Base-by-base conservation (phyloP, 1,284 basidiomycete genomes). In the Ceratobasidium sp. region DNA sequence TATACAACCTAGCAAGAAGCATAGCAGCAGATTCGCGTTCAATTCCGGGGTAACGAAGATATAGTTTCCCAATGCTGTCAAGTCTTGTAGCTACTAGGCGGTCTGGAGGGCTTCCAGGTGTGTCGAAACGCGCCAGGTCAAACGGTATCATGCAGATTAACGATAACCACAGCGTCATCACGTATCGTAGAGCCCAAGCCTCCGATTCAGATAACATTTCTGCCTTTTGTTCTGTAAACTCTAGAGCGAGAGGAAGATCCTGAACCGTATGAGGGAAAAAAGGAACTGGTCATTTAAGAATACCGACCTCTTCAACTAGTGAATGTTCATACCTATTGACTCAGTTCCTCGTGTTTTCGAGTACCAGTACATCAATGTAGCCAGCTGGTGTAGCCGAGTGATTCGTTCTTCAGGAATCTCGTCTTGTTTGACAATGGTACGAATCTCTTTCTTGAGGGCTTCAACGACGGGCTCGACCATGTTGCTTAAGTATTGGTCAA, bases 121-220 rank as follows among this genome's bases (percentile, higher is more conserved):
- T 90, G 82, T 97, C 95, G 76, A 98, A 95, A 79, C 95, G 94
- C 20, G 91, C 88, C 64, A 99, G 87, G 83, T 95, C 92, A 84
- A 99, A 99, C 0, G 98, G 98, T 26, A 99, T 93, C 87, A 96
- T 96, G 85, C 94, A 94, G 71, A 99, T 93, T 20, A 99, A 90
- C 20, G 96, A 95, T 13, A 99, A 89, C 97, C 98, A 99, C 1
- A 99, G 88, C 4, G 99, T 88, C 28, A 95, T 87, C 18, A 95
- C 89, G 82, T 98, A 97, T 77, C 96, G 92, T 69, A 97, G 85
- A 63, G 93, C 87, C 98, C 98, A 99, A 58, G 89, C 87, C 18
- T 82, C 81, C 0, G 85, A 81, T 39, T 75, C 49, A 7, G 61
- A 66, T 13, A 75, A 49, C 40, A 75, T 33, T 28, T 58, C 6